Percentiles rank a stretch among this genome's conserved stretches.
These are phyloP conservation scores for Cladosporium velox DNA, from an alignment of 2,329 filamentous ascomycete species.

Conservation along the genomic window DNA sequence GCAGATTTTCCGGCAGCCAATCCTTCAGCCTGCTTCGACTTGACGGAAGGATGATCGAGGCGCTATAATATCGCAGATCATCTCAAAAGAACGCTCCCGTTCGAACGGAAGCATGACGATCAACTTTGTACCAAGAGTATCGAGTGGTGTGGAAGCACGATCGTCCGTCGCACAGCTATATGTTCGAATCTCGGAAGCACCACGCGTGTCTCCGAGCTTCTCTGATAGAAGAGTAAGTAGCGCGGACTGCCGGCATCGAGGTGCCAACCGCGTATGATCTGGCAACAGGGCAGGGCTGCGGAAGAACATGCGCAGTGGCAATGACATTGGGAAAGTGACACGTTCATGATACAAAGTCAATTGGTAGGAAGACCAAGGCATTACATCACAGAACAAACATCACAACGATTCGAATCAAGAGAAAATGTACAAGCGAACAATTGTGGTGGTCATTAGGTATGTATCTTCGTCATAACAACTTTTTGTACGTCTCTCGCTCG, in stretches of 20 bases:
- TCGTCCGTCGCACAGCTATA: neutral
- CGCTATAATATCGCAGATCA: neutral
- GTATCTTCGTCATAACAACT: neutral
- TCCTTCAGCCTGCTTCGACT: too few relatives aligned
- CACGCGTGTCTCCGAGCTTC: neutral
- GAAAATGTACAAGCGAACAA: neutral
- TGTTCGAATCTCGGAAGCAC: neutral
- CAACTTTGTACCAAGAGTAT: too few relatives aligned
- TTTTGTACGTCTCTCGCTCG: neutral
- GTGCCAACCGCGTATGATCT: neutral
- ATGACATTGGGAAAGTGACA: neutral
- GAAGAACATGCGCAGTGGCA: neutral
- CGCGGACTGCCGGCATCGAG: neutral
- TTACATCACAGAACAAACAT: neutral
- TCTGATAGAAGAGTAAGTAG: neutral
- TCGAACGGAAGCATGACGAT: neutral
- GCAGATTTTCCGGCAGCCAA: too few relatives aligned
- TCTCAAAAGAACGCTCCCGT: neutral
- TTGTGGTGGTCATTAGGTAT: neutral
- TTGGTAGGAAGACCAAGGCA: neutral
- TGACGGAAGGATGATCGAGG: too few relatives aligned
- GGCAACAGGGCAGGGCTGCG: too few relatives aligned
- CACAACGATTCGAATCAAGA: neutral
- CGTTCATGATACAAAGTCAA: neutral
- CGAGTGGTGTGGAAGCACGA: too few relatives aligned